Conservation (phyloP, 306 rosid genomes). For the Glycyrrhiza uralensis region DNA sequence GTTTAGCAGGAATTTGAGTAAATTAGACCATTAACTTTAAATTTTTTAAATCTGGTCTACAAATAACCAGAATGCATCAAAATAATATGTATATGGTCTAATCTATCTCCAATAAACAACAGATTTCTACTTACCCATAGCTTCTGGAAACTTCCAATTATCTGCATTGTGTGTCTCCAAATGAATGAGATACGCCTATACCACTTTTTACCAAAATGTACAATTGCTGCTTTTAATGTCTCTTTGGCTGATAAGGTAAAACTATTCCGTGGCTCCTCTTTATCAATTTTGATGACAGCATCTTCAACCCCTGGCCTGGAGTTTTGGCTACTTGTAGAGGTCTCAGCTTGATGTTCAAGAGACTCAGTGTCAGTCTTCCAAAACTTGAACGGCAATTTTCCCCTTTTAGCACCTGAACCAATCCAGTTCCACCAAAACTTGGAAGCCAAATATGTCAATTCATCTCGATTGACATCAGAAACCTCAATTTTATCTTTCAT, state of each 20-base stretch:
- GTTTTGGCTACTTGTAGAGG: conserved; percentile 46
- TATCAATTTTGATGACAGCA: conserved; percentile 47
- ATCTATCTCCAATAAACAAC: conserved; percentile 19
- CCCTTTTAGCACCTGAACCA: conserved; percentile 68
- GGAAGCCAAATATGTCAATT: conserved; percentile 51
- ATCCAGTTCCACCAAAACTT: conserved; percentile 75
- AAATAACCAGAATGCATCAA: conserved; percentile 1
- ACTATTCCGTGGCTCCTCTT: conserved; percentile 55
- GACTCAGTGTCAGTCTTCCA: conserved; percentile 70
- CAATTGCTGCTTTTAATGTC: conserved; percentile 65
- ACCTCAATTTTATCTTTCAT: conserved; percentile 44
- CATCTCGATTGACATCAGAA: conserved; percentile 59
- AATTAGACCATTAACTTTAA: neutral
- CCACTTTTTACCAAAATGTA: conserved; percentile 75
- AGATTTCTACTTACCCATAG: conserved; percentile 66
- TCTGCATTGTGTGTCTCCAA: conserved; percentile 58
- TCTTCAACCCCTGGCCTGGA: conserved; percentile 52
- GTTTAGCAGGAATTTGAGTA: conserved; percentile 22
- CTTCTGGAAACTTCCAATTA: conserved; percentile 62
- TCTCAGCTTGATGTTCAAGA: conserved; percentile 62
- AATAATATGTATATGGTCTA: neutral
- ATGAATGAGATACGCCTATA: conserved; percentile 67
- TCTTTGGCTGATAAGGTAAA: conserved; percentile 67
- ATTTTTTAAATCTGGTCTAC: neutral
- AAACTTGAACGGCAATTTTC: conserved; percentile 49